Evolutionary conservation across 768 basidiomycete genomes (phyloP).

Genomic region (Coprinopsis marcescibilis): DNA sequence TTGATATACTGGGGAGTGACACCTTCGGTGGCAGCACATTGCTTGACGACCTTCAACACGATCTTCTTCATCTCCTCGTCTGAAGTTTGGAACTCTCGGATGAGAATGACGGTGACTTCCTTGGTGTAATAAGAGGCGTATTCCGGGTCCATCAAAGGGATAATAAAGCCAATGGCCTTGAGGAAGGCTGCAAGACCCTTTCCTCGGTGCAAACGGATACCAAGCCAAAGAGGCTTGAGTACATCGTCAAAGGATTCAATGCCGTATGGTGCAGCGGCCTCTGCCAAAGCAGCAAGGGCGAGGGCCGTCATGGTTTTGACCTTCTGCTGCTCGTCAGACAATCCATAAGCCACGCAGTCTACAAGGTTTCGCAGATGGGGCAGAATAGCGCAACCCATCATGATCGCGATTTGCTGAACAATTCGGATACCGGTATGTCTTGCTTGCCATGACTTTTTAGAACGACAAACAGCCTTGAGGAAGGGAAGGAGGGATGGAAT

Average conservation of each 20-base stretch:
- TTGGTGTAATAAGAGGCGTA: constrained; percentile 99
- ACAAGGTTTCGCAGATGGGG: constrained; percentile 96
- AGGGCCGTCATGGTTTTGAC: constrained; percentile 95
- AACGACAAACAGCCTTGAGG: constrained; percentile 96
- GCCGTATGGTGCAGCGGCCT: constrained; percentile 96
- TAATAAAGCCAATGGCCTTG: constrained; percentile 98
- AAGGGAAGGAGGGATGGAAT: constrained; percentile 97
- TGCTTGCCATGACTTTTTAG: constrained; percentile 99
- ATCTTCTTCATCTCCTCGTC: constrained; percentile 99
- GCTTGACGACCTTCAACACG: constrained; percentile 97
- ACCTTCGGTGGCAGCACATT: constrained; percentile 97
- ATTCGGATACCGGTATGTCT: constrained; percentile 99
- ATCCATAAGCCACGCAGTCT: constrained; percentile 89
- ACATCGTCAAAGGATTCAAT: constrained; percentile 99
- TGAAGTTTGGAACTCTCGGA: constrained; percentile 97
- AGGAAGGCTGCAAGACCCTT: constrained; percentile 93
- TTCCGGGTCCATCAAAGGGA: constrained; percentile 99
- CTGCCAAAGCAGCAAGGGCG: constrained; percentile 88
- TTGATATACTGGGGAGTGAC: constrained; percentile 95
- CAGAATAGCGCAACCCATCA: constrained; percentile 99
- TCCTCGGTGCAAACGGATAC: constrained; percentile 91
- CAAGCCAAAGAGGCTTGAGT: constrained; percentile 88
- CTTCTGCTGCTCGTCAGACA: constrained; percentile 94
- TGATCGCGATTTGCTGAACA: constrained; percentile 98
- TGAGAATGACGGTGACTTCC: constrained; percentile 94